These are phyloP conservation scores for Backusella circina DNA, from an alignment of 192 early-diverging fungal genomes.

Conservation along the genomic window DNA sequence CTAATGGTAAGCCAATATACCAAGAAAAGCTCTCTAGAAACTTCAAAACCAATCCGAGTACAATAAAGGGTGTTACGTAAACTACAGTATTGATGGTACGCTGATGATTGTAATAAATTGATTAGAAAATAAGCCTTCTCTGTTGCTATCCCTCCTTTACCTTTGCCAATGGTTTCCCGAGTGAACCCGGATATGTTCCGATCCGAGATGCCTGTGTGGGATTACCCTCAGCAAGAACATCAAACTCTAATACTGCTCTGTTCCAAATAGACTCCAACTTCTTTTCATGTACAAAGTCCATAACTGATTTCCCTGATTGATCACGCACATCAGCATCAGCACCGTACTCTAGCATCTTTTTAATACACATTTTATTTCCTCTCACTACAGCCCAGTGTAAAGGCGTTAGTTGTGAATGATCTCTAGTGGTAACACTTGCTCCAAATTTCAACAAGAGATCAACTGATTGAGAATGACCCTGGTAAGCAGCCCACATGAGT, in stretches of 20 bases:
- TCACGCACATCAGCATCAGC: conserved; percentile 64
- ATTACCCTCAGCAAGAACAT: conserved; percentile 40
- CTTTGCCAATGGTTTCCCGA: conserved; percentile 11
- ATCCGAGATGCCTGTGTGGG: conserved; percentile 14
- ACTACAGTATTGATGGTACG: conserved; percentile 61
- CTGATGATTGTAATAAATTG: conserved; percentile 25
- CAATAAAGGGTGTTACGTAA: conserved; percentile 65
- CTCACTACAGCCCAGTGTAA: conserved; percentile 89
- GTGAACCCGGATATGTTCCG: conserved; percentile 11
- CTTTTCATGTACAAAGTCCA: conserved; percentile 75
- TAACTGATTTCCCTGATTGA: conserved; percentile 73
- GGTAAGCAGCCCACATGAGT: conserved; percentile 95
- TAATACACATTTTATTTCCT: conserved; percentile 48
- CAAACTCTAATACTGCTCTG: conserved; percentile 46
- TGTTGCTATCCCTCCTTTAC: conserved; percentile 2
- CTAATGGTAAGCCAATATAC: conserved; percentile 72
- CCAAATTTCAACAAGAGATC: conserved; percentile 67
- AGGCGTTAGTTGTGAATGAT: conserved; percentile 74
- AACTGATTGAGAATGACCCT: conserved; percentile 70
- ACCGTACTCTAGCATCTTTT: conserved; percentile 72
- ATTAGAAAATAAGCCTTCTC: not conserved
- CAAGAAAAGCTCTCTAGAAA: conserved; percentile 65
- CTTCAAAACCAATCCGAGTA: conserved; percentile 54
- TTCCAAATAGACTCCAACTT: conserved; percentile 43
- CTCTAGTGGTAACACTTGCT: conserved; percentile 65